Evolutionary conservation across 1,284 basidiomycete genomes (phyloP), one percentile per base, ranked within the genome.

Genomic region (Vanrija humicola): DNA sequence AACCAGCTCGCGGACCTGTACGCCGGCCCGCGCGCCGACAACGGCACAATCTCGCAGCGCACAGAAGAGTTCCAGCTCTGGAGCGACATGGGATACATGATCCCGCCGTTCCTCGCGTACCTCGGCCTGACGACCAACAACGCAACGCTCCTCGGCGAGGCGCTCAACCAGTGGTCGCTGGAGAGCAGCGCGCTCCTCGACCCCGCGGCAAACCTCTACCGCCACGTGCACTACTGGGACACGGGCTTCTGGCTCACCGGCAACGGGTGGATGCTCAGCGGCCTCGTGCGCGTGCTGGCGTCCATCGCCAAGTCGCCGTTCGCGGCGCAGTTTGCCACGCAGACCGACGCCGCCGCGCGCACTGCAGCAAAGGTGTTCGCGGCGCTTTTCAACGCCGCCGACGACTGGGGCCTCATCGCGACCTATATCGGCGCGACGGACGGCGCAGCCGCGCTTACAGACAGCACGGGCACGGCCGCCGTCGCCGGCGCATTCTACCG

Each of bases 71-170:
- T 58, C 19, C 67, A 84, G 52, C 61, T 72, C 23, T 77, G 83
- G 84, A 77, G 82, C 19, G 84, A 85, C 66, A 78, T 69, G 61
- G 75, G 84, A 0, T 84, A 81, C 67, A 85, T 86, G 84, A 82
- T 80, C 7, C 81, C 82, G 6, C 84, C 84, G 0, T 84, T 83
- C 69, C 69, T 84, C 4, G 83, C 83, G 0, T 83, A 65, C 51
- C 79, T 82, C 54, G 83, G 80, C 12, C 79, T 78, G 0, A 77
- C 79, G 43, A 78, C 76, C 2, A 52, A 68, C 18, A 78, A 82
- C 62, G 56, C 67, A 29, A 73, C 71, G 0, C 70, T 84, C 3
- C 68, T 85, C 6, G 68, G 70, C 26, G 70, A 78, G 28, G 76
- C 78, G 0, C 79, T 82, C 34, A 67, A 77, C 26, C 82, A 86